Conservation (phyloP, 768 basidiomycete species). For the Suillus decipiens region DNA sequence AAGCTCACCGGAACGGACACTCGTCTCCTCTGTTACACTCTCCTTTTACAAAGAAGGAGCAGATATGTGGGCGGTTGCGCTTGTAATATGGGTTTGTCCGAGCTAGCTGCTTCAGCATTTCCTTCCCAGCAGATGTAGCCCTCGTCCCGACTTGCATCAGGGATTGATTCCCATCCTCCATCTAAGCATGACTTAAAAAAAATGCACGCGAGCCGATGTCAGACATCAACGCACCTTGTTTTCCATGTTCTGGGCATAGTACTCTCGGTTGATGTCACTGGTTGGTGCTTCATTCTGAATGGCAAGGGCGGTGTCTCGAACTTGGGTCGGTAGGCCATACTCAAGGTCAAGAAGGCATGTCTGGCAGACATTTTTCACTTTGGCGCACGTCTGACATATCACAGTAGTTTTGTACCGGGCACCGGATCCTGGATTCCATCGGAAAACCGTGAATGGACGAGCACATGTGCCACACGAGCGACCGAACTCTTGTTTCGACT, state of each 20-base stretch:
- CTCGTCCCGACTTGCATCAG: slow-evolving; percentile 56
- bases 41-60: slow-evolving; percentile 95
- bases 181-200: slow-evolving; percentile 40
- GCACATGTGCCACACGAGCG: slow-evolving; percentile 97
- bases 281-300: slow-evolving; percentile 86
- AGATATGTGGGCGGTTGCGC: slow-evolving; percentile 90
- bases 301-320: slow-evolving; percentile 92
- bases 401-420: slow-evolving; percentile 96
- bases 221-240: slow-evolving; percentile 53
- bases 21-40: slow-evolving; percentile 90
- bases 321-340: slow-evolving; percentile 95
- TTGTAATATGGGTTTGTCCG: slow-evolving; percentile 97
- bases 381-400: slow-evolving; percentile 95
- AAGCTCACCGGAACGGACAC: slow-evolving; percentile 77
- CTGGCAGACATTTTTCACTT: slow-evolving; percentile 96
- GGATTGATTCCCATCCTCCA: slow-evolving; percentile 66
- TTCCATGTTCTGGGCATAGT: slow-evolving; percentile 92
- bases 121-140: slow-evolving; percentile 82
- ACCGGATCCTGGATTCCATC: slow-evolving; percentile 96
- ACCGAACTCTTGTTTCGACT: slow-evolving; percentile 98
- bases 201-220: background rate
- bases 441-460: slow-evolving; percentile 94
- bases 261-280: slow-evolving; percentile 96
- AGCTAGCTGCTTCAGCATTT: slow-evolving; percentile 95
- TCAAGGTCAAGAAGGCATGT: slow-evolving; percentile 96